These are phyloP conservation scores for Penicillium cinerascens DNA, from an alignment of 495 filamentous ascomycete genomes.

Conservation along the genomic window DNA sequence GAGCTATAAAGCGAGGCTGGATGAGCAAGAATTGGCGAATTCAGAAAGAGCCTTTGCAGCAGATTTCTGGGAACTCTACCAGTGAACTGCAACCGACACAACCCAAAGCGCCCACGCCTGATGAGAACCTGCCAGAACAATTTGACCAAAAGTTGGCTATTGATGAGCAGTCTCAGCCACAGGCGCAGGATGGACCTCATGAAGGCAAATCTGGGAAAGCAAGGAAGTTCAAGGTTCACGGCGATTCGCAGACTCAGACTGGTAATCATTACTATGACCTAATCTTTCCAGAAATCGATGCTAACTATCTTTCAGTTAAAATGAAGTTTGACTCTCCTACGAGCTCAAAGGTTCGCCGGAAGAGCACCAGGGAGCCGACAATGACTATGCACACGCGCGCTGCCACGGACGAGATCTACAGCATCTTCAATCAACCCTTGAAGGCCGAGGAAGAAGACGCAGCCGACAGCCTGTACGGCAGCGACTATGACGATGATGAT, in stretches of 20 bases:
- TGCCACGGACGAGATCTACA: slow-evolving; percentile 95
- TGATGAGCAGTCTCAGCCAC: slow-evolving; percentile 17
- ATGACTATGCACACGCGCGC: slow-evolving; percentile 97
- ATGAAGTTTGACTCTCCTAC: slow-evolving; percentile 87
- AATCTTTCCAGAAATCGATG: neutral
- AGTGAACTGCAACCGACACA: slow-evolving; percentile 12
- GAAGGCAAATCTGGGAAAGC: slow-evolving; percentile 40
- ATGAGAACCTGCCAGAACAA: slow-evolving; percentile 24
- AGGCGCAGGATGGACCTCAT: slow-evolving; percentile 33
- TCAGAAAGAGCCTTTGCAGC: slow-evolving; percentile 36
- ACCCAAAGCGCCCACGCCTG: slow-evolving; percentile 4
- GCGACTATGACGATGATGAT: slow-evolving; percentile 66
- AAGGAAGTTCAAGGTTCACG: slow-evolving; percentile 70
- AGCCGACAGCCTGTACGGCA: slow-evolving; percentile 44
- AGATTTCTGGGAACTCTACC: slow-evolving; percentile 37
- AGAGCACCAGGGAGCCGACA: slow-evolving; percentile 77
- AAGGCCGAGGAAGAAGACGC: slow-evolving; percentile 48
- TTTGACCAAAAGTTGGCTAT: slow-evolving; percentile 29
- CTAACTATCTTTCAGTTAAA: slow-evolving; percentile 56
- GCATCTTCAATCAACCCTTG: slow-evolving; percentile 90
- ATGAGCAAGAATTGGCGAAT: slow-evolving; percentile 62
- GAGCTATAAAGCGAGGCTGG: slow-evolving; percentile 77
- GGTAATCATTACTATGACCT: slow-evolving; percentile 46
- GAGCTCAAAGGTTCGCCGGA: slow-evolving; percentile 67
- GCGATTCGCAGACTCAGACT: slow-evolving; percentile 65